A percentile compares a stretch with the other conserved stretches of the same genome.
Conservation (phyloP, 2,329 filamentous ascomycete genomes). For the Pseudopithomyces maydicus region DNA sequence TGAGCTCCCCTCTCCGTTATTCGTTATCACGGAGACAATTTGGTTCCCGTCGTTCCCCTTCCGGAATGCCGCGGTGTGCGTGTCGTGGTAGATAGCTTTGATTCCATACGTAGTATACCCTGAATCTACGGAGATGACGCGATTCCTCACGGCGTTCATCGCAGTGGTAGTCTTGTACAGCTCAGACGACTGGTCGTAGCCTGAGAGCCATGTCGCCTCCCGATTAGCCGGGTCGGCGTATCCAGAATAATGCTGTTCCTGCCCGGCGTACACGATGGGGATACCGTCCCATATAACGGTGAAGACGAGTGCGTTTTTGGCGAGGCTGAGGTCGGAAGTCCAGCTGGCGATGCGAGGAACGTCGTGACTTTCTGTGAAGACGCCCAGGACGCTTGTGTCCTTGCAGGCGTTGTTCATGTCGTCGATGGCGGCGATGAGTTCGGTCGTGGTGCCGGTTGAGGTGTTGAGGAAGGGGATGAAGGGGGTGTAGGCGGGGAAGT, state of each 20-base stretch:
- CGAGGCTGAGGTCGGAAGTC: constrained; percentile 43
- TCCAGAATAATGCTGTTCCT: constrained; percentile 49
- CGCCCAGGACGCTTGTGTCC: constrained; percentile 45
- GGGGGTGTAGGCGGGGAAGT: constrained; percentile 46
- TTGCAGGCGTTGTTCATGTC: constrained; percentile 41
- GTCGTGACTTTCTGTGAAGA: constrained; percentile 51
- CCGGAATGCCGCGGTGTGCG: constrained; percentile 51
- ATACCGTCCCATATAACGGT: constrained; percentile 50
- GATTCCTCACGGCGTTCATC: constrained; percentile 51
- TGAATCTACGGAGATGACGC: constrained; percentile 28
- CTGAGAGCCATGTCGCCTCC: constrained; percentile 46
- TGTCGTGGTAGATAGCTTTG: constrained; percentile 51
- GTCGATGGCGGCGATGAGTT: background rate
- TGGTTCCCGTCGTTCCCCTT: constrained; percentile 49
- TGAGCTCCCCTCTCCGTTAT: constrained; percentile 35
- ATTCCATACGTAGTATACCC: constrained; percentile 52
- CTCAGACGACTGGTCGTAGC: constrained; percentile 46
- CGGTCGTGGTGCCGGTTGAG: background rate
- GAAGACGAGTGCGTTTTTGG: constrained; percentile 47
- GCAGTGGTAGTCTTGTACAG: constrained; percentile 47
- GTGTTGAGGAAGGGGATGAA: constrained; percentile 44
- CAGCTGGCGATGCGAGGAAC: constrained; percentile 45
- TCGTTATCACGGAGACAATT: constrained; percentile 52
- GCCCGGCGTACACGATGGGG: constrained; percentile 50
- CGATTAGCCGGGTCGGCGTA: constrained; percentile 44